Conservation (phyloP, 2,329 filamentous ascomycete genomes). For the Cercospora sp. region DNA sequence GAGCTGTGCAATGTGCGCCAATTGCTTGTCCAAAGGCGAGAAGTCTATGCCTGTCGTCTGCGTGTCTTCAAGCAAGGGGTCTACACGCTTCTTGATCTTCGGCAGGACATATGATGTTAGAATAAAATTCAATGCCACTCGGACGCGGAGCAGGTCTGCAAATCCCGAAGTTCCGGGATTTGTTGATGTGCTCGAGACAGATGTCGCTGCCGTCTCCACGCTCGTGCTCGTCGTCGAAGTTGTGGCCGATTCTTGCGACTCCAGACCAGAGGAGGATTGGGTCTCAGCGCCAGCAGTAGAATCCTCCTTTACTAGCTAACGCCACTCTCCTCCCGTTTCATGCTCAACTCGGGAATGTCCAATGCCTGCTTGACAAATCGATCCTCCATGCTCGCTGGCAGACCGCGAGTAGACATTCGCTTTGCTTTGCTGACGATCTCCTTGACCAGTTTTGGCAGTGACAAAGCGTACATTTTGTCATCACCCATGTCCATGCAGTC, state of each 20-base stretch:
- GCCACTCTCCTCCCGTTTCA: constrained; percentile 60
- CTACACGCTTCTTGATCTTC: constrained; percentile 48
- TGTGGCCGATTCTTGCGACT: constrained; percentile 33
- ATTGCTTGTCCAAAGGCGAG: constrained; percentile 67
- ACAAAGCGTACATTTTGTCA: constrained; percentile 82
- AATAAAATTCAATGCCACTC: constrained; percentile 66
- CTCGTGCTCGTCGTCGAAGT: constrained; percentile 28
- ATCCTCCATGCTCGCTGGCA: constrained; percentile 82
- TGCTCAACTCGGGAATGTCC: constrained; percentile 71
- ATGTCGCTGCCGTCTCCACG: constrained; percentile 32
- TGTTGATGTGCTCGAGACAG: constrained; percentile 37
- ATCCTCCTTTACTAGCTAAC: constrained; percentile 36
- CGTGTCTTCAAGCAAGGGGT: constrained; percentile 44
- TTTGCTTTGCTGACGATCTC: constrained; percentile 71
- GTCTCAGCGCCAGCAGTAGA: constrained; percentile 24
- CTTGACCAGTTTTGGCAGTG: constrained; percentile 65
- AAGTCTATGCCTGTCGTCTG: constrained; percentile 59
- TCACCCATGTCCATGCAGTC: constrained; percentile 85
- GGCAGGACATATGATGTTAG: constrained; percentile 61
- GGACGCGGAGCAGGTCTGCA: constrained; percentile 62
- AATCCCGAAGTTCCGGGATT: constrained; percentile 40
- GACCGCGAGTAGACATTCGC: constrained; percentile 61
- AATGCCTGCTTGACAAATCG: constrained; percentile 75
- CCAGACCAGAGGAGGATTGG: constrained; percentile 17
- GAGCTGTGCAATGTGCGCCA: constrained; percentile 65